Conservation (phyloP, 2,329 filamentous ascomycete species). For the Cladosporium halotolerans region DNA sequence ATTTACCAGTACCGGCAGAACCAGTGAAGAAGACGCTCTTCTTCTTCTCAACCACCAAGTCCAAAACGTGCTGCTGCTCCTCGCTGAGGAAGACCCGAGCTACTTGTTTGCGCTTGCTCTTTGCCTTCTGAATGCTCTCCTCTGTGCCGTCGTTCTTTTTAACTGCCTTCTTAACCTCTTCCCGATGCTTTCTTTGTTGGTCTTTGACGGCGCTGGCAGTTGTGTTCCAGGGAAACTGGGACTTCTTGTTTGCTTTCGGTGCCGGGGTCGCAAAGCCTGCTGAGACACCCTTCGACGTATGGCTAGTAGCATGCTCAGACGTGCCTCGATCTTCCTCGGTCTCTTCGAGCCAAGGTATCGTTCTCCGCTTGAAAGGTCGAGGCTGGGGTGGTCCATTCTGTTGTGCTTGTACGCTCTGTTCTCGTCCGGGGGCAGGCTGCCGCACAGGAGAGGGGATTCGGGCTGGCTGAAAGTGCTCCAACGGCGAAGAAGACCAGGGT, state of each 20-base stretch:
- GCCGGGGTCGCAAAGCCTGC: slow-evolving; percentile 31
- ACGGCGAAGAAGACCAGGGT: slow-evolving; percentile 59
- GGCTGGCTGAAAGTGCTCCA: slow-evolving; percentile 33
- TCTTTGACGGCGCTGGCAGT: slow-evolving; percentile 70
- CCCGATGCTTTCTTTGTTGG: slow-evolving; percentile 65
- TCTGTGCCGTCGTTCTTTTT: slow-evolving; percentile 37
- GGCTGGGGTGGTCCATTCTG: slow-evolving; percentile 18
- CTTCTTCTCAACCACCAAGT: slow-evolving; percentile 70
- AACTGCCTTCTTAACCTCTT: slow-evolving; percentile 50
- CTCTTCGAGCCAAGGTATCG: slow-evolving; percentile 51
- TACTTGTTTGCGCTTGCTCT: slow-evolving; percentile 41
- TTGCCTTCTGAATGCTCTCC: slow-evolving; percentile 44
- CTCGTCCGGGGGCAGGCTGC: slow-evolving; percentile 4
- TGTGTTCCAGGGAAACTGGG: slow-evolving; percentile 60
- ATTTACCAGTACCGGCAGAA: slow-evolving; percentile 91
- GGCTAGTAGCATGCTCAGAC: neutral
- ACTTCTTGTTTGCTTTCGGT: slow-evolving; percentile 38
- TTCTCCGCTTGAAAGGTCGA: slow-evolving; percentile 54
- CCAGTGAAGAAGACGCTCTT: slow-evolving; percentile 98
- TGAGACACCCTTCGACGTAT: neutral
- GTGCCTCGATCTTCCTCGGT: slow-evolving; percentile 17
- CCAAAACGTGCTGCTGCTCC: slow-evolving; percentile 78
- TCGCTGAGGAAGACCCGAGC: slow-evolving; percentile 67
- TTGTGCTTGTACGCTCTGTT: slow-evolving; percentile 3
- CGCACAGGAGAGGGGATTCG: neutral